Conservation (phyloP, 148 eudicot genomes). For the Beta vulgaris region DNA sequence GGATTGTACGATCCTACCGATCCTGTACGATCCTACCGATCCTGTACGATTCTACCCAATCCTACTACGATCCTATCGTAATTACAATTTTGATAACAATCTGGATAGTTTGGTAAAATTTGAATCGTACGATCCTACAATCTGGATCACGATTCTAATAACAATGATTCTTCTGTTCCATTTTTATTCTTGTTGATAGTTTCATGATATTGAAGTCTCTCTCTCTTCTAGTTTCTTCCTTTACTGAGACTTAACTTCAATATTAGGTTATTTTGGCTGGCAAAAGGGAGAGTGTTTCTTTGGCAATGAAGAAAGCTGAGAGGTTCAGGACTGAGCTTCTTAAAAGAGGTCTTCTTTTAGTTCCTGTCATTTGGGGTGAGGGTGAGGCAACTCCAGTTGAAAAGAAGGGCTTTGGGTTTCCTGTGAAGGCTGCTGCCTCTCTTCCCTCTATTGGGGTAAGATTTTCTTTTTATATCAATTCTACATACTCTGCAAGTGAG, state of each 20-base stretch:
- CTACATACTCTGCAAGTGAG: neutral
- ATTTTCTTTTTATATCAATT: slow-evolving; percentile 6
- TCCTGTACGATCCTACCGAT: too few relatives aligned
- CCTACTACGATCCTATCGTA: too few relatives aligned
- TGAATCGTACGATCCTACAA: too few relatives aligned
- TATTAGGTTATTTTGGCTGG: slow-evolving; percentile 95
- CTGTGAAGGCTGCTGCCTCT: slow-evolving; percentile 59
- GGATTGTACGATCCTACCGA: too few relatives aligned
- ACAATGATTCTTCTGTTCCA: too few relatives aligned
- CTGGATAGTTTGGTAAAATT: too few relatives aligned
- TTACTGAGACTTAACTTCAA: slow-evolving; percentile 5
- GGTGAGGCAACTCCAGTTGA: slow-evolving; percentile 43
- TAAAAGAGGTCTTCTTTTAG: slow-evolving; percentile 73
- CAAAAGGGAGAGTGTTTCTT: slow-evolving; percentile 69
- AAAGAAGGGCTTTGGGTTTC: slow-evolving; percentile 85
- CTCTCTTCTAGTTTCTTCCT: neutral
- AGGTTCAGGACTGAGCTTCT: slow-evolving; percentile 86
- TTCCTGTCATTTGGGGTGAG: slow-evolving; percentile 88
- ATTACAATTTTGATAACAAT: too few relatives aligned
- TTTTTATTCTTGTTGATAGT: neutral
- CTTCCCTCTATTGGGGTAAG: slow-evolving; percentile 97
- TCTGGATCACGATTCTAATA: too few relatives aligned
- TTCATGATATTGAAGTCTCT: neutral
- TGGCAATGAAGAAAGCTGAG: slow-evolving; percentile 76
- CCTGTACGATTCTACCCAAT: too few relatives aligned